phyloP scores from a whole-genome alignment of 2,329 filamentous ascomycete species.

The Ophidiomyces ophidiicola region DNA sequence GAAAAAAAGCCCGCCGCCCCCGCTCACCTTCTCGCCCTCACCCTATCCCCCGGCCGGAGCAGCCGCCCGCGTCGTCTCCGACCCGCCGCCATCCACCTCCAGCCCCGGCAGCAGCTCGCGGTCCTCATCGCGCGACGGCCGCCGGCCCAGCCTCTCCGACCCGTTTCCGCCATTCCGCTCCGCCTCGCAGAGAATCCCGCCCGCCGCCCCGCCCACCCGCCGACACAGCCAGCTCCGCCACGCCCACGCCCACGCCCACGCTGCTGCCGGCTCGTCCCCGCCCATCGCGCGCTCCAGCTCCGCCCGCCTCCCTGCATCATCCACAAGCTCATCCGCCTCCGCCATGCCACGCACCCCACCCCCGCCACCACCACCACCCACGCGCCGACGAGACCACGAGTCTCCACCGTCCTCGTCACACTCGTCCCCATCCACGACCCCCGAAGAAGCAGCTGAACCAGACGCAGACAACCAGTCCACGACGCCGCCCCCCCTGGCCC shows the following conservation, averaged over 20 bases:
- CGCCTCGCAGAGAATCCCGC: constrained; percentile 32
- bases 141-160: constrained; percentile 7
- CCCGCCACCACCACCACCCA: constrained; percentile 11
- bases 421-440: background rate
- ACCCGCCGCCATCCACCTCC: background rate
- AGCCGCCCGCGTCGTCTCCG: constrained; percentile 7
- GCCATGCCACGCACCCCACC: background rate
- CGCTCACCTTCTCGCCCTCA: no score
- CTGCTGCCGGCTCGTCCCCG: constrained; percentile 24
- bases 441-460: background rate
- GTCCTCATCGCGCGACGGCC: background rate
- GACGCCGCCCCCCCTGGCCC: constrained; percentile 8
- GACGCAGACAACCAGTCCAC: background rate
- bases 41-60: no score
- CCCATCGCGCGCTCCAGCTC: constrained; percentile 23
- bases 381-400: constrained; percentile 8
- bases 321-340: constrained; percentile 26
- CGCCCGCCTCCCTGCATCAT: constrained; percentile 35
- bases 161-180: constrained; percentile 15
- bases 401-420: constrained; percentile 7
- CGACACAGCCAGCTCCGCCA: constrained; percentile 37
- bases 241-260: no score
- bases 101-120: background rate
- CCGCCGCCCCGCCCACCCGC: constrained; percentile 39
- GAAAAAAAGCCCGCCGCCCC: background rate